A percentile compares a stretch with the other conserved stretches of the same genome.
phyloP scores from a whole-genome alignment of 2,329 filamentous ascomycete species.

The Tolypocladium sp. region DNA sequence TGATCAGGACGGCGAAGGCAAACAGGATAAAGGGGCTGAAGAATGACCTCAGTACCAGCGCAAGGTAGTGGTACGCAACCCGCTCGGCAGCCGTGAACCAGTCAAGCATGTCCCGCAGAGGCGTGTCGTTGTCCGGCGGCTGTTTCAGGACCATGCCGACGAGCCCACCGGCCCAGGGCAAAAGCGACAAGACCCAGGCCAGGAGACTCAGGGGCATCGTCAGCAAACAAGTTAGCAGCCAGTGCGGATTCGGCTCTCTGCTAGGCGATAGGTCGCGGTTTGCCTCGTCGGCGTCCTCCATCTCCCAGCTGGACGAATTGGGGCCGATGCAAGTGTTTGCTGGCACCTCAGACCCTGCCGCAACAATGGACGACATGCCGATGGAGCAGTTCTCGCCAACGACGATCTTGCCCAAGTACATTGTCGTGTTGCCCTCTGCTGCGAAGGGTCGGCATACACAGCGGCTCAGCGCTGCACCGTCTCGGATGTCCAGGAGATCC shows the following conservation, averaged over 20 bases:
- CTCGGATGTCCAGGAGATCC: constrained; percentile 45
- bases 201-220: constrained; percentile 32
- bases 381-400: constrained; percentile 38
- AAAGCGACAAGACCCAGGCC: constrained; percentile 29
- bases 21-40: constrained; percentile 36
- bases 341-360: constrained; percentile 38
- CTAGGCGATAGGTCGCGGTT: constrained; percentile 33
- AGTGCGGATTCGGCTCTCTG: constrained; percentile 32
- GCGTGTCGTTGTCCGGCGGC: constrained; percentile 20
- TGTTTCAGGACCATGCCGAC: constrained; percentile 33
- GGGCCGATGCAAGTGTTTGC: constrained; percentile 42
- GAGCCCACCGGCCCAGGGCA: constrained; percentile 35
- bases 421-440: constrained; percentile 46
- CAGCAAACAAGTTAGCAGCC: constrained; percentile 29
- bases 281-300: constrained; percentile 33
- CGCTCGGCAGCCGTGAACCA: constrained; percentile 40
- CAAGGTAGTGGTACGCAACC: constrained; percentile 41
- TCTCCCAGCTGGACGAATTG: constrained; percentile 50
- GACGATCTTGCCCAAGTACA: constrained; percentile 43
- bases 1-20: constrained; percentile 29
- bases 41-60: constrained; percentile 28
- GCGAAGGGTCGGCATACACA: constrained; percentile 44
- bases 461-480: constrained; percentile 35
- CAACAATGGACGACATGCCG: constrained; percentile 38
- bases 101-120: constrained; percentile 30